Base-by-base conservation (phyloP, 108 stramenopile genomes). In the Mayamaea pseudoterrestris region DNA sequence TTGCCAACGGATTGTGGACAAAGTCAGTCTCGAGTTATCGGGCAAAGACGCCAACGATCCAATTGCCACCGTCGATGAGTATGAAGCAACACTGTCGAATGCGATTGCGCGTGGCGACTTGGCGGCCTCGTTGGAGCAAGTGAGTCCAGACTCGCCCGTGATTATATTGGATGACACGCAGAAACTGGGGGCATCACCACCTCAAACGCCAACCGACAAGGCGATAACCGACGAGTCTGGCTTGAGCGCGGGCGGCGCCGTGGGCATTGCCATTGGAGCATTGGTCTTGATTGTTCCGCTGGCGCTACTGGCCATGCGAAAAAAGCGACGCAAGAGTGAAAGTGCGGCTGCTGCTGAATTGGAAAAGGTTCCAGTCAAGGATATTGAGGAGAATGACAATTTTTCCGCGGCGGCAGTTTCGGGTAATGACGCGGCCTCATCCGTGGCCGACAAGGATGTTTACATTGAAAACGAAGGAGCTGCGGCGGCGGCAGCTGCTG, bases 141-240 rank as follows among this genome's bases (percentile, higher is more conserved):
- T 60, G 26, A 52, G 63, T 39, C 55, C 60, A 29, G 44, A 66
- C 34, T 50, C 63, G 16, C 47, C 41, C 25, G 61, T 72, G 1
- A 44, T 43, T 27, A 59, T 72, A 25, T 41, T 57, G 11, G 58
- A 44, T 22, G 23, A 22, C 13, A 23, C 40, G 0, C 34, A 41
- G 18, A 24, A 24, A 1, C 17, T 40, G 18, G 27, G 45, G 35
- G 30, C 29, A 24, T 24, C 18, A 46, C 31, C 20, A 17, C 16
- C 26, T 3, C 24, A 26, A 27, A 5, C 27, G 17, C 17, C 57
- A 3, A 31, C 56, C 16, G 39, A 46, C 20, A 66, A 60, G 0
- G 69, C 67, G 21, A 62, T 66, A 41, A 46, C 71, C 37, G 73
- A 64, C 30, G 74, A 74, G 32, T 55, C 58, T 16, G 43, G 69